A percentile compares a stretch with the other conserved stretches of the same genome.
Evolutionary conservation across 1,284 basidiomycete species (phyloP).

Genomic region (Anthracocystis walkeri): DNA sequence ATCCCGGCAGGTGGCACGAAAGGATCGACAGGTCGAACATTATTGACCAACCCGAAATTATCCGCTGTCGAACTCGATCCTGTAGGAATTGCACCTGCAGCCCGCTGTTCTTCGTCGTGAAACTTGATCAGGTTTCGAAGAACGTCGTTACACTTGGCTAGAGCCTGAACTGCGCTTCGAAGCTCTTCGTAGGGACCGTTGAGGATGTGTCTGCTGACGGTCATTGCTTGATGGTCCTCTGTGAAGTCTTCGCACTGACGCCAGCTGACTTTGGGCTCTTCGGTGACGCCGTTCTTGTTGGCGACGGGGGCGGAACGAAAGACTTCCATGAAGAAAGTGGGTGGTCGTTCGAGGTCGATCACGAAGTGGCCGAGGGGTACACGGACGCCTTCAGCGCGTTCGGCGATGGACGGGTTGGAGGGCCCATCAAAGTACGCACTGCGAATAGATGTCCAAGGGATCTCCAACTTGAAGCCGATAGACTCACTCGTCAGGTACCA

Average conservation of each 20-base stretch:
- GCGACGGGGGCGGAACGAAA: constrained; percentile 46
- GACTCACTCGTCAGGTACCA: constrained; percentile 61
- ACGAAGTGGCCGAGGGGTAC: constrained; percentile 50
- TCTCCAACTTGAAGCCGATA: constrained; percentile 64
- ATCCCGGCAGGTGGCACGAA: constrained; percentile 2
- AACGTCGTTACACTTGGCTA: constrained; percentile 35
- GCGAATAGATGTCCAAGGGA: constrained; percentile 52
- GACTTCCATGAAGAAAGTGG: constrained; percentile 64
- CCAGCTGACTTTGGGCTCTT: constrained; percentile 53
- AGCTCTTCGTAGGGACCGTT: constrained; percentile 60
- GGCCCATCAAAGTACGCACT: constrained; percentile 45
- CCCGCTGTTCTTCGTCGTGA: constrained; percentile 25
- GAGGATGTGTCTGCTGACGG: constrained; percentile 47
- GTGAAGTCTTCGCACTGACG: constrained; percentile 65
- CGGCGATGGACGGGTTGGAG: constrained; percentile 35
- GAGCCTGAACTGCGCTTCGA: constrained; percentile 40
- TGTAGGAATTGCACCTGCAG: constrained; percentile 26
- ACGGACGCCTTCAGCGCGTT: constrained; percentile 52
- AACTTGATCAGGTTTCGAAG: constrained; percentile 39
- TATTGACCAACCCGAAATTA: constrained; percentile 38
- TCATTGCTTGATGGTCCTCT: constrained; percentile 58
- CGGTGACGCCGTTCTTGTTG: constrained; percentile 21
- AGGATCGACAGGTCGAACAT: constrained; percentile 3
- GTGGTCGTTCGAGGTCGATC: constrained; percentile 55
- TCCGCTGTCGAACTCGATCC: constrained; percentile 33